Percentiles rank a stretch among this genome's conserved stretches.
Evolutionary conservation across 768 basidiomycete species (phyloP).

Genomic region (Pisolithus microcarpus): DNA sequence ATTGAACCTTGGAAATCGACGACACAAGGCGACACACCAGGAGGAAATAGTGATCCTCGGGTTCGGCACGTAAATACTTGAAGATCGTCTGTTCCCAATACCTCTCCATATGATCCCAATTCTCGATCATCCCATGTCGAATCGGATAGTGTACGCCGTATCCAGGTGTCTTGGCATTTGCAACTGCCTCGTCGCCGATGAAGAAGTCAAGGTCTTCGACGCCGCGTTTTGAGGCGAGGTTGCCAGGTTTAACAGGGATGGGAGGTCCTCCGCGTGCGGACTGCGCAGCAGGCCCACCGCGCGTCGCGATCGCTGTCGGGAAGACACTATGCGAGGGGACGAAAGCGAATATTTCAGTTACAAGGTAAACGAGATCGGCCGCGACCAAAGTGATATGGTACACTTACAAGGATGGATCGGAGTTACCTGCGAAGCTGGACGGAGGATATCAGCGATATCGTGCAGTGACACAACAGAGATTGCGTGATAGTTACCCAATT

Average conservation of each 20-base stretch:
- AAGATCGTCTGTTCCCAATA: conserved; percentile 99
- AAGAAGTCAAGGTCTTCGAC: conserved; percentile 99
- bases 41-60: conserved; percentile 98
- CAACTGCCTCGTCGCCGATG: conserved; percentile 97
- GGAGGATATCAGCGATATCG: conserved; percentile 10
- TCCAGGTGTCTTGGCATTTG: conserved; percentile 89
- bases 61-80: conserved; percentile 97
- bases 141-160: conserved; percentile 97
- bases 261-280: conserved; percentile 62
- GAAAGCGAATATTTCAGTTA: background rate
- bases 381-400: background rate
- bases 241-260: conserved; percentile 77
- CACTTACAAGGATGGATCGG: conserved; percentile 93
- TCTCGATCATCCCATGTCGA: conserved; percentile 94
- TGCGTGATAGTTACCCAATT: conserved; percentile 64
- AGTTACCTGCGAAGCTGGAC: conserved; percentile 91
- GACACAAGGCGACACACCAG: too few relatives aligned
- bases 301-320: conserved; percentile 91
- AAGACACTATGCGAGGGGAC: conserved; percentile 61
- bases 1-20: background rate
- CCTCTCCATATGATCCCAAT: conserved; percentile 98
- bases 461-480: background rate
- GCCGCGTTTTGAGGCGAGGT: conserved; percentile 93
- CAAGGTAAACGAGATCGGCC: background rate
- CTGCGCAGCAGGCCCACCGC: conserved; percentile 58